phyloP scores from a whole-genome alignment of 208 protist genomes.

The Leishmania lainsoni region DNA sequence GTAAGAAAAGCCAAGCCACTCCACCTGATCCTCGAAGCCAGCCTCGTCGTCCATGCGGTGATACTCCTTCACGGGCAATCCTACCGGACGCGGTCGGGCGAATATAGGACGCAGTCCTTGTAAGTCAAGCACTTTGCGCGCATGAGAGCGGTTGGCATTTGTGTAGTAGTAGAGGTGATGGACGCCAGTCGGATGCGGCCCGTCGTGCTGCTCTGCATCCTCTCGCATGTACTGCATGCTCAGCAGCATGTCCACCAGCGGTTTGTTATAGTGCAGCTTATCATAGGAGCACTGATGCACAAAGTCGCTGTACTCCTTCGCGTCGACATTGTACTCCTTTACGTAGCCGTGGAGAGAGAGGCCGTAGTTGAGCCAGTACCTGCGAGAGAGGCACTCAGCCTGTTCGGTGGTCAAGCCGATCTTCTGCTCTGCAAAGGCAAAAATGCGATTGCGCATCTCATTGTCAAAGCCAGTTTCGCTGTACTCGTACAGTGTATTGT shows the following conservation, averaged over 20 bases:
- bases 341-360: constrained; percentile 61
- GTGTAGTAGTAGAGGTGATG: constrained; percentile 79
- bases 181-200: not conserved
- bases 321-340: constrained; percentile 58
- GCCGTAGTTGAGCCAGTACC: constrained; percentile 63
- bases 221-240: constrained; percentile 36
- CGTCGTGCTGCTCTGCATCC: not conserved
- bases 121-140: constrained; percentile 42
- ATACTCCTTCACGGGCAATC: constrained; percentile 32
- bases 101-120: constrained; percentile 61
- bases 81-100: constrained; percentile 24
- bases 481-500: constrained; percentile 81
- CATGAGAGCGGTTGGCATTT: constrained; percentile 65
- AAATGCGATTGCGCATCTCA: constrained; percentile 64
- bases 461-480: constrained; percentile 45
- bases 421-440: constrained; percentile 38
- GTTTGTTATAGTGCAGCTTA: constrained; percentile 39
- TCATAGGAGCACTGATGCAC: constrained; percentile 74
- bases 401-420: constrained; percentile 40
- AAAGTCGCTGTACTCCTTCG: constrained; percentile 64
- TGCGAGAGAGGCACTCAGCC: constrained; percentile 31
- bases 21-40: constrained; percentile 36
- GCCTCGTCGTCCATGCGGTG: constrained; percentile 32
- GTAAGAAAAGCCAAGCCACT: constrained; percentile 70
- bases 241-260: constrained; percentile 55